These are phyloP conservation scores for Boletus sp. DNA, from an alignment of 768 basidiomycete genomes.

Conservation along the genomic window DNA sequence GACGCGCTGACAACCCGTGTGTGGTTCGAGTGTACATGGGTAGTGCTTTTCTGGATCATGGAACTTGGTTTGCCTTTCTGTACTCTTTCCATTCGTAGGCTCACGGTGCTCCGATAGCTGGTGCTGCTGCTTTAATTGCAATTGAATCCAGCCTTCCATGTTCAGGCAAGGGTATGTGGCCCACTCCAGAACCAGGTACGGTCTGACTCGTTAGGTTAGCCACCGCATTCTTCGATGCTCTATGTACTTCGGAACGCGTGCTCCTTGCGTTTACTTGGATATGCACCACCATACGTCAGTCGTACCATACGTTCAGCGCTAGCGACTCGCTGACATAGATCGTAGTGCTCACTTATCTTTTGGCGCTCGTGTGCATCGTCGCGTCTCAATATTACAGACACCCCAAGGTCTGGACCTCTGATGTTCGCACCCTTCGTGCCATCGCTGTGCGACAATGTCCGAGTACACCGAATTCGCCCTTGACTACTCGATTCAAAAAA, in stretches of 20 bases:
- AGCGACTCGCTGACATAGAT: constrained; percentile 3
- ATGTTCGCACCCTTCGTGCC: constrained; percentile 45
- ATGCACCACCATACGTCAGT: constrained; percentile 42
- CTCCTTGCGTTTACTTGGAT: constrained; percentile 64
- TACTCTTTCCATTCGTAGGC: not conserved
- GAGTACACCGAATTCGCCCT: constrained; percentile 37
- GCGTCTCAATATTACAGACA: constrained; percentile 44
- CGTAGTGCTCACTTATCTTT: constrained; percentile 59
- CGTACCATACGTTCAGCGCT: not conserved
- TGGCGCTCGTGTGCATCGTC: constrained; percentile 45
- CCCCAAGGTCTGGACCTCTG: constrained; percentile 49
- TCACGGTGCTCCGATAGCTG: constrained; percentile 39
- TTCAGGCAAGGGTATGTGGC: constrained; percentile 25
- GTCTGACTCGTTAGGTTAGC: constrained; percentile 3
- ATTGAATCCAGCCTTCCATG: constrained; percentile 39
- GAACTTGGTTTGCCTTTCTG: constrained; percentile 50
- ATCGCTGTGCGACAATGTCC: constrained; percentile 26
- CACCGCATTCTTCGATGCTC: not conserved
- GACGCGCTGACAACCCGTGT: constrained; percentile 56
- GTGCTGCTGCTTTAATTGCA: constrained; percentile 48
- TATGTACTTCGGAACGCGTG: constrained; percentile 54
- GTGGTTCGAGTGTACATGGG: constrained; percentile 72
- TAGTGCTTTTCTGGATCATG: constrained; percentile 54
- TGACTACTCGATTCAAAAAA: constrained; percentile 37
- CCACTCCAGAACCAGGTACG: not conserved